These are phyloP conservation scores for Aspergillus wentii DNA, from an alignment of 495 filamentous ascomycete species.

Conservation along the genomic window DNA sequence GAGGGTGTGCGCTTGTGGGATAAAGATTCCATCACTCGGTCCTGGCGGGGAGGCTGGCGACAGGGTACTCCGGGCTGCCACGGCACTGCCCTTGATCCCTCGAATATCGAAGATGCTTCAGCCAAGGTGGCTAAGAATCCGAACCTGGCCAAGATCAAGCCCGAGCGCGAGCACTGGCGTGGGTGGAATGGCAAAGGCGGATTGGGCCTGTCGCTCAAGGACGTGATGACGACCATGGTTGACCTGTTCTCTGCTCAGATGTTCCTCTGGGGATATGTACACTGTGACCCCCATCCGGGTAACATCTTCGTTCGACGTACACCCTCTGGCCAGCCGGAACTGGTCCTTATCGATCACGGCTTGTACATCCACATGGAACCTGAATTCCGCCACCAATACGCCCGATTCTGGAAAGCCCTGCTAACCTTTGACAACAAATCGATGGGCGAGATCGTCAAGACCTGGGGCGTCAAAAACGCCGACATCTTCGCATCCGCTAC, in stretches of 20 bases:
- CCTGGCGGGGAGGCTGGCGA: constrained; percentile 73
- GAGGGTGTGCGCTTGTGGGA: constrained; percentile 92
- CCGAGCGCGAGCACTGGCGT: constrained; percentile 72
- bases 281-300: constrained; percentile 94
- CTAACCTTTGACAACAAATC: constrained; percentile 90
- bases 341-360: constrained; percentile 95
- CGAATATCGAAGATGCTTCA: constrained; percentile 18
- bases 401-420: constrained; percentile 86
- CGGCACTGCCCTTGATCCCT: constrained; percentile 57
- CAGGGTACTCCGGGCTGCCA: constrained; percentile 72
- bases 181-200: constrained; percentile 67
- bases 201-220: constrained; percentile 72
- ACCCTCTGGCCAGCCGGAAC: constrained; percentile 74
- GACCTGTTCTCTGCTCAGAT: constrained; percentile 94
- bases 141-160: constrained; percentile 59
- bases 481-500: constrained; percentile 91
- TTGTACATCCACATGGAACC: constrained; percentile 89
- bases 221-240: constrained; percentile 94
- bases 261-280: constrained; percentile 90
- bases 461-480: constrained; percentile 83
- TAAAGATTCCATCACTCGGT: constrained; percentile 64
- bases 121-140: constrained; percentile 30
- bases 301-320: constrained; percentile 93
- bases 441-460: constrained; percentile 59
- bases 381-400: constrained; percentile 83